Base-by-base conservation (phyloP, 768 basidiomycete species). In the Lactarius trivialis region DNA sequence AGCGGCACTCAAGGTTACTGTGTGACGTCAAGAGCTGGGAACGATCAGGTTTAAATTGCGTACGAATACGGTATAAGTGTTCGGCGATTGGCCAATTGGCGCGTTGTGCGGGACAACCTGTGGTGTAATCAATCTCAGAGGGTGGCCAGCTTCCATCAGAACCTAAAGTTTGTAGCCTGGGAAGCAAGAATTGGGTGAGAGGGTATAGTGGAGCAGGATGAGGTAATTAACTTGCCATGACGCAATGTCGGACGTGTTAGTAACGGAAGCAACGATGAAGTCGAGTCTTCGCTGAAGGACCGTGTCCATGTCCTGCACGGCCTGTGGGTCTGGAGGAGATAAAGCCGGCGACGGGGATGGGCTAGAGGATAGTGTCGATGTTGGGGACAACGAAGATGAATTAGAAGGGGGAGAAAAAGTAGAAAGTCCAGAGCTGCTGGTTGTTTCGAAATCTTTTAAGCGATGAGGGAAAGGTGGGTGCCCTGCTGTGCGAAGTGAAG, bases 31-130 rank as follows among this genome's bases (percentile, higher is more conserved):
- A 45, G 39, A 54, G 7, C 14, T 50, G 12, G 30, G 28, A 61
- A 45, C 9, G 7, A 5, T 15, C n/a, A 34, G 0, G 43, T 34
- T 21, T 9, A 26, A 30, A 41, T 58, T 36, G 33, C 61, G 60
- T 61, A 69, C 72, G 61, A 21, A 71, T 54, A 24, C 73, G 63
- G 28, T 39, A 19, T 70, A 71, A 73, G 33, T 74, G 73, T 15
- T 57, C 34, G 49, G 68, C 63, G 2, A 73, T 73, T 7, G 74
- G 74, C 75, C 75, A 75, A 63, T 76, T 75, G 12, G 74, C 72
- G 49, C 74, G 68, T 61, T 68, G 72, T 28, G 75, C 74, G 24
- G 60, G 24, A 55, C 75, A 76, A 21, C 75, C 75, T 3, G 70
- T n/a, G 0, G 67, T 59, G 55, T 75, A 76, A 58, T 74, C 58